phyloP scores from a whole-genome alignment of 305 asterid genomes.

The Fraxinus dipetala region DNA sequence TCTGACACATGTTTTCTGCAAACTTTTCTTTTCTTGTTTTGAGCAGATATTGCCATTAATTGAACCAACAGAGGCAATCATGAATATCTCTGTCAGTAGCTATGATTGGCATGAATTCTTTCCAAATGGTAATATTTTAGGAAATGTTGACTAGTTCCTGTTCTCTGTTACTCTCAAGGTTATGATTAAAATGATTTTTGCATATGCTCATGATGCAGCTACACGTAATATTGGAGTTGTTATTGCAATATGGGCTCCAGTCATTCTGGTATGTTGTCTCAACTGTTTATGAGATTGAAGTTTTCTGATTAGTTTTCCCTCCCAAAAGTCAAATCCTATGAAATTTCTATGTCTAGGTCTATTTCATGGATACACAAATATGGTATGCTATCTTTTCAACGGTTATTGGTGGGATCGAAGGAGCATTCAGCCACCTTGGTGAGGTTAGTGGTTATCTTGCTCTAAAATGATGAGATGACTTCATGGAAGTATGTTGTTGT shows the following conservation, averaged over 20 bases:
- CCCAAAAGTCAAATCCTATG: slow-evolving; percentile 21
- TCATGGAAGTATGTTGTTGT: neutral
- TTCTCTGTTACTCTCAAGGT: slow-evolving; percentile 14
- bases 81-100: slow-evolving; percentile 61
- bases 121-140: slow-evolving; percentile 64
- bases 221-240: slow-evolving; percentile 78
- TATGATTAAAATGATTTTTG: slow-evolving; percentile 26
- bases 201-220: slow-evolving; percentile 51
- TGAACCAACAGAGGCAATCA: slow-evolving; percentile 71
- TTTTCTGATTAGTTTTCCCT: slow-evolving; percentile 14
- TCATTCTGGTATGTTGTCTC: slow-evolving; percentile 63
- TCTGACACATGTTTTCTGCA: neutral
- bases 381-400: slow-evolving; percentile 96
- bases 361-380: slow-evolving; percentile 94
- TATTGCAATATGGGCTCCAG: slow-evolving; percentile 90
- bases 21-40: slow-evolving; percentile 15
- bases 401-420: slow-evolving; percentile 86
- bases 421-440: slow-evolving; percentile 99
- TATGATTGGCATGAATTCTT: slow-evolving; percentile 98
- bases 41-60: slow-evolving; percentile 86
- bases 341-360: slow-evolving; percentile 53
- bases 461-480: slow-evolving; percentile 11
- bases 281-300: slow-evolving; percentile 7
- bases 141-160: slow-evolving; percentile 3
- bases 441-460: slow-evolving; percentile 59